Evolutionary conservation across 2,329 filamentous ascomycete genomes (phyloP), one percentile per base, ranked within the genome.

Genomic region (Raffaelea ambrosiae): DNA sequence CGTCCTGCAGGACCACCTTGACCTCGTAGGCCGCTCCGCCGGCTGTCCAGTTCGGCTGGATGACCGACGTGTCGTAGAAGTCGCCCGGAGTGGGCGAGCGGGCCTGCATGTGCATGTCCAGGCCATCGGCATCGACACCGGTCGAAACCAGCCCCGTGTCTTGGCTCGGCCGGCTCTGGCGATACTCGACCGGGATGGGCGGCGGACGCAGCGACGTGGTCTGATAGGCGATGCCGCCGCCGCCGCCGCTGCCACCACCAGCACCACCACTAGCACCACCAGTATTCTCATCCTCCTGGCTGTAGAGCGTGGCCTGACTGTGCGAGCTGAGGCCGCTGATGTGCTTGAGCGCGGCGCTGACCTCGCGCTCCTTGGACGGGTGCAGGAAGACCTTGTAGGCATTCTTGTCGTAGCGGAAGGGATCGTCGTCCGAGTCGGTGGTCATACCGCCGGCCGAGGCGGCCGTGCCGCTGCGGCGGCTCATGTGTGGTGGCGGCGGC

Each of bases 361-460:
- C 62, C 11, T 74, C 68, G 47, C 65, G 61, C 51, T 74, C 70
- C 48, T 62, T 64, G 1, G 62, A 59, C 4, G 64, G 57, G 8
- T 63, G 59, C 9, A 72, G 54, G 36, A 68, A 68, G 10, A 60
- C 50, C 14, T 59, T 62, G 51, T 70, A 70, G 2, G 58, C 51
- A 9, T 61, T 61, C 31, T 58, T 61, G 53, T 74, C 71, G 50
- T 72, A 75, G 43, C 63, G 62, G 58, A 75, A 76, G 0, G 67
- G 71, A 38, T 74, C 70, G 1, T 62, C 58, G 29, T 64, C 63
- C 0, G 65, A 67, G 5, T 61, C 64, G 22, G 62, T 64, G 3
- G 58, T 60, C 35, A 50, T 38, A 10, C 53, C 55, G 5, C 48
- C 53, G 10, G 58, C 58, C 21, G 48, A 65, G 38, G 50, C 59